Percentiles rank a stretch among this genome's conserved stretches.
phyloP scores from a whole-genome alignment of 306 rosid genomes.

The Vigna mungo region DNA sequence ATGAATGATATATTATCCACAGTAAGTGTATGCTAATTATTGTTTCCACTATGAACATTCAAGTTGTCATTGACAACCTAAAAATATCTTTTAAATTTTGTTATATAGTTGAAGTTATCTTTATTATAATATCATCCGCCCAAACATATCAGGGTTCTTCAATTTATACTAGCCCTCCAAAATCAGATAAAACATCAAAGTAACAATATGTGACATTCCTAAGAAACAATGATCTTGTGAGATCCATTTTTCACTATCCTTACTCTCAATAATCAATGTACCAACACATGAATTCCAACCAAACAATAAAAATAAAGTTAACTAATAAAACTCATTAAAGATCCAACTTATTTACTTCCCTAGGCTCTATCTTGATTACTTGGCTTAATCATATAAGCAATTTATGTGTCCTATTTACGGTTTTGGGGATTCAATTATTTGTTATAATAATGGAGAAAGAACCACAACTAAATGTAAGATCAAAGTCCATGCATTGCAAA shows the following conservation, averaged over 20 bases:
- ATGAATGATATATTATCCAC: neutral
- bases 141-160: neutral
- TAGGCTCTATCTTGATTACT: neutral
- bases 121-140: too few species aligned
- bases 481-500: constrained; percentile 13
- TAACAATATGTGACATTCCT: neutral
- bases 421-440: constrained; percentile 11
- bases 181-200: neutral
- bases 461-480: neutral
- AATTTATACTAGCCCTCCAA: neutral
- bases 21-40: neutral
- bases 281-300: neutral
- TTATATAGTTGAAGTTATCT: neutral
- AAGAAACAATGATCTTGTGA: neutral
- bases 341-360: neutral
- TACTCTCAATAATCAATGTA: neutral
- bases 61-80: neutral
- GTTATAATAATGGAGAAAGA: constrained; percentile 12
- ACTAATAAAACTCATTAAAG: constrained; percentile 6
- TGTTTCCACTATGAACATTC: neutral
- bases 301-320: neutral
- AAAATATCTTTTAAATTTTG: neutral
- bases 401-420: neutral
- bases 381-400: constrained; percentile 5
- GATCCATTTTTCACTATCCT: neutral